Percentiles rank a stretch among this genome's conserved stretches.
These are phyloP conservation scores for Talaromyces sp. DNA, from an alignment of 2,329 filamentous ascomycete genomes.

Conservation along the genomic window DNA sequence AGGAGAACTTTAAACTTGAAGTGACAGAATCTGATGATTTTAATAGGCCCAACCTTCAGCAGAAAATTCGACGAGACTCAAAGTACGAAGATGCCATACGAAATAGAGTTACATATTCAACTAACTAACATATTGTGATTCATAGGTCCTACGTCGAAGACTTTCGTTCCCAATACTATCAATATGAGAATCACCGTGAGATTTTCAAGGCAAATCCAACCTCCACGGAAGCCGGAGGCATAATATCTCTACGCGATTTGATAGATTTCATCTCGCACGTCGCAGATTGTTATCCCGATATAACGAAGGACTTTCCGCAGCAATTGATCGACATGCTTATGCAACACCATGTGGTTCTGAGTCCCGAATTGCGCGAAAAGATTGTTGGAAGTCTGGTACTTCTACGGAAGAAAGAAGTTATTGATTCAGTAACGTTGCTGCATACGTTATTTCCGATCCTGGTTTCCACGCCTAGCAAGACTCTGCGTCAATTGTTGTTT, in stretches of 20 bases:
- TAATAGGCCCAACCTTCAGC: constrained; percentile 72
- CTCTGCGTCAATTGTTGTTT: constrained; percentile 76
- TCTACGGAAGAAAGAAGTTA: constrained; percentile 82
- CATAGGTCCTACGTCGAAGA: constrained; percentile 80
- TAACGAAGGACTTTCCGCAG: constrained; percentile 71
- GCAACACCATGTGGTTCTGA: constrained; percentile 75
- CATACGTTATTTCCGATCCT: constrained; percentile 94
- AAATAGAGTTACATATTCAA: background rate
- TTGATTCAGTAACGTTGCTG: constrained; percentile 77
- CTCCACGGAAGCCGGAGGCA: constrained; percentile 65
- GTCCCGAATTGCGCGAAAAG: constrained; percentile 86
- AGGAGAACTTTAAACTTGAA: background rate
- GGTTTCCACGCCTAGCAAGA: constrained; percentile 86
- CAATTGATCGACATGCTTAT: constrained; percentile 78
- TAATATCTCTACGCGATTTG: constrained; percentile 82
- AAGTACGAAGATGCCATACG: constrained; percentile 49
- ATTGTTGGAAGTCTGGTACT: constrained; percentile 86
- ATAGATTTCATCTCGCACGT: constrained; percentile 93
- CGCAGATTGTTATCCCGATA: constrained; percentile 83
- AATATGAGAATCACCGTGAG: constrained; percentile 86
- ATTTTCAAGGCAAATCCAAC: constrained; percentile 84
- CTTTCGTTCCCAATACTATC: constrained; percentile 80
- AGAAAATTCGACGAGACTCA: constrained; percentile 86
- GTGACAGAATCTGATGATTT: constrained; percentile 1
- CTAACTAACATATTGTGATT: background rate